These are phyloP conservation scores for Nemophila menziesii DNA, from an alignment of 257 asterid genomes.

Conservation along the genomic window DNA sequence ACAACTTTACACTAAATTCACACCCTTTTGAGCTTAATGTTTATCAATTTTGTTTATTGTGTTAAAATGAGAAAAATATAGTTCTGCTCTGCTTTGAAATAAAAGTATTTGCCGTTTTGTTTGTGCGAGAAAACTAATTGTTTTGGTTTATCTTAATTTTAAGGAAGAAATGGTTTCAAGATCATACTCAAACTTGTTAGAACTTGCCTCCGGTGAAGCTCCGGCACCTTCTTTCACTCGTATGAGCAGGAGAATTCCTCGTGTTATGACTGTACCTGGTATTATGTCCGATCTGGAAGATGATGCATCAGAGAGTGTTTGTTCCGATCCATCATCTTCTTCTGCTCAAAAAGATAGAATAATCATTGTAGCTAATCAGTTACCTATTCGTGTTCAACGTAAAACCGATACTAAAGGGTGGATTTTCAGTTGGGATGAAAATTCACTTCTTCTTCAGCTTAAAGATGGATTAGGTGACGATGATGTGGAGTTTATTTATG, in stretches of 20 bases:
- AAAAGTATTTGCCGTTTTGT: not conserved
- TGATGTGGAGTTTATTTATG: constrained; percentile 61
- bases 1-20: constrained; percentile 18
- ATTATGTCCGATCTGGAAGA: constrained; percentile 75
- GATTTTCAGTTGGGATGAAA: constrained; percentile 77
- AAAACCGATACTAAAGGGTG: constrained; percentile 45
- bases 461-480: constrained; percentile 68
- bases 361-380: constrained; percentile 77
- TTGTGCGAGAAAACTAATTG: constrained; percentile 3
- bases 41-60: not conserved
- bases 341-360: constrained; percentile 58
- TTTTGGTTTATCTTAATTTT: constrained; percentile 15
- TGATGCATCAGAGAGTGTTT: constrained; percentile 43
- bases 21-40: constrained; percentile 10
- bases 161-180: constrained; percentile 57
- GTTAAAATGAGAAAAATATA: not conserved
- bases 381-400: constrained; percentile 64
- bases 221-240: constrained; percentile 55
- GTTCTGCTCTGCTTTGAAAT: too few relatives aligned
- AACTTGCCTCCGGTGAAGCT: constrained; percentile 79
- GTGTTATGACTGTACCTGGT: constrained; percentile 76
- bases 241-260: constrained; percentile 59
- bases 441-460: constrained; percentile 62
- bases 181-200: constrained; percentile 75
- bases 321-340: constrained; percentile 66